phyloP scores from a whole-genome alignment of 805 yeast genomes.

The Candida rishiriensis region DNA sequence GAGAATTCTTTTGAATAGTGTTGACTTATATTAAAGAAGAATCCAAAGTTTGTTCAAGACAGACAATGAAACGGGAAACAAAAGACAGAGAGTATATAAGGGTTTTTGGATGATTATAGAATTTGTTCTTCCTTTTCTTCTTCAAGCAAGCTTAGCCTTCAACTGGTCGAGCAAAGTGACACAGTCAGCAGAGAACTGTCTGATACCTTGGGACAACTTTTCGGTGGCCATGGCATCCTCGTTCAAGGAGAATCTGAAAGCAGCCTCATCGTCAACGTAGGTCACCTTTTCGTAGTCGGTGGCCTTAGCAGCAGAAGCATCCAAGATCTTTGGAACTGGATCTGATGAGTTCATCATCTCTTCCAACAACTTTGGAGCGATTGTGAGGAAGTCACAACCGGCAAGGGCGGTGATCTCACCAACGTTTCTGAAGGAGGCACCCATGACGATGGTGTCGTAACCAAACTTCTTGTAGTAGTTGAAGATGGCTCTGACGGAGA shows the following conservation, averaged over 20 bases:
- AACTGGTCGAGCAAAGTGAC: slow-evolving; percentile 67
- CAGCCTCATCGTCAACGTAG: slow-evolving; percentile 79
- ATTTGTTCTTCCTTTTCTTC: no score
- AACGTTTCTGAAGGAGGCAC: slow-evolving; percentile 97
- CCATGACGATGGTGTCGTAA: slow-evolving; percentile 98
- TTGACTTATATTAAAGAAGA: no score
- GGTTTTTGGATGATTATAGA: no score
- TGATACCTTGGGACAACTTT: slow-evolving; percentile 96
- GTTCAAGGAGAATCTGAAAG: slow-evolving; percentile 86
- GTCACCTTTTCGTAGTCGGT: slow-evolving; percentile 65
- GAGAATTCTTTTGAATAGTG: no score
- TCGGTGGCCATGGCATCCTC: slow-evolving; percentile 99
- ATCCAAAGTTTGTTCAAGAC: no score
- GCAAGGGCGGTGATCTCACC: slow-evolving; percentile 96
- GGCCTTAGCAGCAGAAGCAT: slow-evolving; percentile 57
- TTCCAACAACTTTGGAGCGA: slow-evolving; percentile 89
- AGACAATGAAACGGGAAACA: no score
- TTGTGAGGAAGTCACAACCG: slow-evolving; percentile 95
- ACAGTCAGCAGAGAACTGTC: slow-evolving; percentile 93
- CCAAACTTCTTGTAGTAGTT: slow-evolving; percentile 97
- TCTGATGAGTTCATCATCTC: slow-evolving; percentile 75
- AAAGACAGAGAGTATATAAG: no score
- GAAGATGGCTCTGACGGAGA: slow-evolving; percentile 81
- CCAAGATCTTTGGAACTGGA: slow-evolving; percentile 76
- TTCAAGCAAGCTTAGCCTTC: slow-evolving; percentile 17